Conservation (phyloP, 257 asterid species). For the Craterostigma plantagineum region DNA sequence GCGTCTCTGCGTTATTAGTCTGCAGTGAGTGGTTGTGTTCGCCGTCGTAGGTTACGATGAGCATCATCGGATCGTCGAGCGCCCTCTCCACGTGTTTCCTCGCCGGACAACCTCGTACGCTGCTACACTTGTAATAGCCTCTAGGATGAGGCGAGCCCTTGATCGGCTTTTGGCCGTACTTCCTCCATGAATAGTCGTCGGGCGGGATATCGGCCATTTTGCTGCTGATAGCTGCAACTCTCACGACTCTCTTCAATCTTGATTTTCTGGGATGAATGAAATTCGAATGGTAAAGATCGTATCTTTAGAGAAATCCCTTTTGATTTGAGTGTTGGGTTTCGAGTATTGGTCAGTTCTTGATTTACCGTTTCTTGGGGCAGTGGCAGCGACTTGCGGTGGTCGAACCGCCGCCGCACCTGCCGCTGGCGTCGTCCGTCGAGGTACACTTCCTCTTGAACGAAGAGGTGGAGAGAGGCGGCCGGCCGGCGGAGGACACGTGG, state of each 20-base stretch:
- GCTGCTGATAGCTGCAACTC: conserved; percentile 55
- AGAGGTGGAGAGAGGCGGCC: conserved; percentile 41
- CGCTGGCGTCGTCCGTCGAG: conserved; percentile 27
- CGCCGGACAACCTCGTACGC: conserved; percentile 58
- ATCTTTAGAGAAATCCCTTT: not conserved
- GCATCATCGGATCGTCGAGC: conserved; percentile 44
- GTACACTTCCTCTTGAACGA: conserved; percentile 55
- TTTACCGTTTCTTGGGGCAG: conserved; percentile 61
- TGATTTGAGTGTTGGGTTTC: not conserved
- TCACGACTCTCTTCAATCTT: conserved; percentile 29
- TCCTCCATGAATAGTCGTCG: conserved; percentile 71
- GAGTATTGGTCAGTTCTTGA: conserved; percentile 1
- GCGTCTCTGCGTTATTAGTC: conserved; percentile 18
- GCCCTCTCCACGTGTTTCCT: conserved; percentile 61
- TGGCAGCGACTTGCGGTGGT: conserved; percentile 44
- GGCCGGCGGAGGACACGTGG: conserved; percentile 45
- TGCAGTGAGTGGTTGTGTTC: conserved; percentile 38
- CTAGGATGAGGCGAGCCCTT: conserved; percentile 77
- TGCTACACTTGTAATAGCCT: conserved; percentile 62
- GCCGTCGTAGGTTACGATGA: conserved; percentile 50
- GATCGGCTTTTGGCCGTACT: conserved; percentile 74
- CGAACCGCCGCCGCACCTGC: conserved; percentile 38
- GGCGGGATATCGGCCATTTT: conserved; percentile 80
- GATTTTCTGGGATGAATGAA: conserved; percentile 26
- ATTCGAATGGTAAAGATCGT: not conserved